Evolutionary conservation across 768 basidiomycete species (phyloP), one percentile per base, ranked within the genome.

Genomic region (Suillus ampliporus): DNA sequence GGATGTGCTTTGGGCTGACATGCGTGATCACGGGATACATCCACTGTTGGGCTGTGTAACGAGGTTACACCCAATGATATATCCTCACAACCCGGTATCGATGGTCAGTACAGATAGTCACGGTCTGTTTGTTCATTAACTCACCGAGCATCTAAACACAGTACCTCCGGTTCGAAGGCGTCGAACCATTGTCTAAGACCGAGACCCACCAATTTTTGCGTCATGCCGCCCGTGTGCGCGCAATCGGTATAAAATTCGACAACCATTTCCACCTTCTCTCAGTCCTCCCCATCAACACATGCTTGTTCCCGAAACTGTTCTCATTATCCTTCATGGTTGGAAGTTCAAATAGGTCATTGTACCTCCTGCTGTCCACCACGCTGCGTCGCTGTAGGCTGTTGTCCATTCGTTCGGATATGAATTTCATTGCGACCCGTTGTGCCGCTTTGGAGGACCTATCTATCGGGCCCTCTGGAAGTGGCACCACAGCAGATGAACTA

Each of bases 1-100:
- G 51, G 59, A 60, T 53, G 11, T 37, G 10, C 46, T 60, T 37
- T 60, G 59, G 51, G 34, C n/a, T 28, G 15, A 60, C 2, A 26
- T 60, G 17, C 35, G 57, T 11, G 31, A 31, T 31, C 31, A 31
- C 6, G 23, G 35, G 2, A 26, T 38, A 13, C 21, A 26, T 23
- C 23, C 37, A 26, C 23, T 56, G 17, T 17, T 56, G 1, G 23
- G 53, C 17, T 56, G 53, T 11, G 37, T 56, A 26, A 17, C 23
- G 17, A 56, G 37, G 53, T 15, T 56, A 17, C 37, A 56, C 23
- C 37, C 37, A 38, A 38, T 56, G 23, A 4, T 38, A 3, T 26
- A 48, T 48, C 10, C n/a, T n/a, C n/a, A n/a, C n/a, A n/a, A n/a
- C n/a, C n/a, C n/a, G n/a, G n/a, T n/a, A 6, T 31, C 31, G 6